phyloP scores from a whole-genome alignment of 2,329 filamentous ascomycete genomes.

The Ophiostoma ips region DNA sequence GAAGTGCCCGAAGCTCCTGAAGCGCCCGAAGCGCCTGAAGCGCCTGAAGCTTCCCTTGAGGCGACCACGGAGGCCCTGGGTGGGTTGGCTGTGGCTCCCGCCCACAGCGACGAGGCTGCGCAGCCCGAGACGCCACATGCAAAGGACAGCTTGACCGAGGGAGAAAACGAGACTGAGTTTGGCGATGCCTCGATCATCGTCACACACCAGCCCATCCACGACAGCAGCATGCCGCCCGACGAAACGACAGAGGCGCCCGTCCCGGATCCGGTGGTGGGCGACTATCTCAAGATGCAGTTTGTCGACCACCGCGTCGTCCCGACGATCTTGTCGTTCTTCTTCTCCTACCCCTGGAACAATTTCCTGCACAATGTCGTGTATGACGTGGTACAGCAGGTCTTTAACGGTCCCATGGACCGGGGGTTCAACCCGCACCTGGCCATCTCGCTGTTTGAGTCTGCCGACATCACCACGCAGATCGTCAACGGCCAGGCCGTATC shows the following conservation, averaged over 20 bases:
- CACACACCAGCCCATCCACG: constrained; percentile 15
- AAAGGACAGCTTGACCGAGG: constrained; percentile 3
- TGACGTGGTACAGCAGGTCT: constrained; percentile 96
- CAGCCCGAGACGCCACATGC: neutral
- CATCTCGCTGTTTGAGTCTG: constrained; percentile 83
- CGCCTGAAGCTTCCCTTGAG: neutral
- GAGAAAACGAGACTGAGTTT: constrained; percentile 10
- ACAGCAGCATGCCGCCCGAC: neutral
- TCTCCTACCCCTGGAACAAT: constrained; percentile 98
- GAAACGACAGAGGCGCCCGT: neutral
- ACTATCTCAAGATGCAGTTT: constrained; percentile 91
- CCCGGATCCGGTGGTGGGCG: constrained; percentile 67
- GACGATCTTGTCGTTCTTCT: constrained; percentile 96
- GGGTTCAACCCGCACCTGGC: constrained; percentile 84
- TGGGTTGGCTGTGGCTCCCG: neutral
- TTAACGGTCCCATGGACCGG: constrained; percentile 95
- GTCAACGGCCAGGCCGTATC: constrained; percentile 80
- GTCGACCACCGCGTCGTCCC: constrained; percentile 89
- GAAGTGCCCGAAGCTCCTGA: neutral
- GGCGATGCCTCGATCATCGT: constrained; percentile 20
- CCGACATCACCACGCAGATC: constrained; percentile 80
- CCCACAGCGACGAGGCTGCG: neutral
- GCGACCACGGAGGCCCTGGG: neutral
- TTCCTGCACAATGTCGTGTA: constrained; percentile 99
- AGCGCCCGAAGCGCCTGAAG: neutral